Conservation (phyloP, 345 rosid species). For the Eucalyptus microcorys region DNA sequence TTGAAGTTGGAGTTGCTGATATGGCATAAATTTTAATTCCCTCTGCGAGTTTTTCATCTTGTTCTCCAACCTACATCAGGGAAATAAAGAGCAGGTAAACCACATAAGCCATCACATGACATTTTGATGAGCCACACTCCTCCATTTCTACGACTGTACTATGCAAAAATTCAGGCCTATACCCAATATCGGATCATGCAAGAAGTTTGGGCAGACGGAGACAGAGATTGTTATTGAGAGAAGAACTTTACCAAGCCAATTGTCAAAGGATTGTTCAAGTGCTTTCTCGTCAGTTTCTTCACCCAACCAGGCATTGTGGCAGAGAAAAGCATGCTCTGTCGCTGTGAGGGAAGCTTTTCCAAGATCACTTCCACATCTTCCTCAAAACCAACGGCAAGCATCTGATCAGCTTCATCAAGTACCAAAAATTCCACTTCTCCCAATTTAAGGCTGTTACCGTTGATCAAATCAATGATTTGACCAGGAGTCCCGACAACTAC, state of each 20-base stretch:
- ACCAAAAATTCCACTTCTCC: constrained; percentile 90
- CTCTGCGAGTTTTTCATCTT: constrained; percentile 89
- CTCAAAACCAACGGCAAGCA: constrained; percentile 99
- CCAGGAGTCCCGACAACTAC: constrained; percentile 99
- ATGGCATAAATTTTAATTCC: constrained; percentile 89
- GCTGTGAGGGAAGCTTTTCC: constrained; percentile 68
- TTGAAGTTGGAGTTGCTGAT: constrained; percentile 66
- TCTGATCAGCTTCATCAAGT: constrained; percentile 99
- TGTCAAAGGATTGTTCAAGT: constrained; percentile 78
- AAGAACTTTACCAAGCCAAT: constrained; percentile 64
- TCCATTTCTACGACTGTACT: background rate
- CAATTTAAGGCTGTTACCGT: constrained; percentile 61
- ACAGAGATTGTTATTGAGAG: background rate
- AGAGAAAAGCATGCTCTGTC: constrained; percentile 99
- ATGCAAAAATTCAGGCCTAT: background rate
- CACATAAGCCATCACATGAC: background rate
- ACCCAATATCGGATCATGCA: background rate
- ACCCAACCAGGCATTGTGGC: constrained; percentile 99
- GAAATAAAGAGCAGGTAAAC: background rate
- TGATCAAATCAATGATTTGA: constrained; percentile 75
- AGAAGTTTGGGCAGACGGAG: background rate
- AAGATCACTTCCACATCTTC: constrained; percentile 86
- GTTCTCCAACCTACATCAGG: constrained; percentile 70
- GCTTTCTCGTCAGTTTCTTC: constrained; percentile 81
- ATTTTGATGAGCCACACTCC: background rate